Percentiles rank a stretch among this genome's conserved stretches.
Evolutionary conservation across 2,329 filamentous ascomycete genomes (phyloP).

Genomic region (Exophiala lecanii-corni): DNA sequence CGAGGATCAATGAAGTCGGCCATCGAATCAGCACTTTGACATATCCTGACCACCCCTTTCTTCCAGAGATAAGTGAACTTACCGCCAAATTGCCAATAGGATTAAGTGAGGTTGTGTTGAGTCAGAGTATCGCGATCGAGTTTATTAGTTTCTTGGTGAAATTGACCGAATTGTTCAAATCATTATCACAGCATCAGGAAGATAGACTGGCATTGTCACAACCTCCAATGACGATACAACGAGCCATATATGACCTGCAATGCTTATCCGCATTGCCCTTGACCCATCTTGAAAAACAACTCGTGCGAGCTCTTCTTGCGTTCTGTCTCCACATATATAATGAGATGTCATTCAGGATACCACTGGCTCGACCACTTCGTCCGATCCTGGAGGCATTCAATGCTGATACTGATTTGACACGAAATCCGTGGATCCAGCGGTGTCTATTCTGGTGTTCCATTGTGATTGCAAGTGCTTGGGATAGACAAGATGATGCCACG

Average conservation of each 20-base stretch:
- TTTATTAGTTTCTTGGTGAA: slow-evolving; percentile 16
- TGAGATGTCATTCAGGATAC: slow-evolving; percentile 13
- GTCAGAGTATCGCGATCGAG: slow-evolving; percentile 10
- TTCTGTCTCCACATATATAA: slow-evolving; percentile 18
- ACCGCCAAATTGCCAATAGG: slow-evolving; percentile 14
- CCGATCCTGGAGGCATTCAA: slow-evolving; percentile 13
- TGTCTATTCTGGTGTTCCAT: slow-evolving; percentile 16
- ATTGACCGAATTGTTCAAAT: slow-evolving; percentile 14
- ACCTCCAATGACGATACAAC: slow-evolving; percentile 15
- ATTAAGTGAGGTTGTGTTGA: slow-evolving; percentile 14
- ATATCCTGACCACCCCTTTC: slow-evolving; percentile 15
- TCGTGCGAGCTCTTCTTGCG: slow-evolving; percentile 11
- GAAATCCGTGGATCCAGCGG: slow-evolving; percentile 10
- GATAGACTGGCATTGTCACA: background rate
- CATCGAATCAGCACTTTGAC: slow-evolving; percentile 17
- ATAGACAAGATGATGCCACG: slow-evolving; percentile 13
- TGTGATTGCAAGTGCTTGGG: slow-evolving; percentile 15
- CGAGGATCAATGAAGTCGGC: slow-evolving; percentile 14
- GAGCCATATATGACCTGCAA: slow-evolving; percentile 18
- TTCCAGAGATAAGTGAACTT: slow-evolving; percentile 11
- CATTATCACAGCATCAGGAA: slow-evolving; percentile 1
- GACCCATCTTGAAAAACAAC: slow-evolving; percentile 8
- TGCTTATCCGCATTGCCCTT: slow-evolving; percentile 12
- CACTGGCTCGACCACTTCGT: slow-evolving; percentile 13
- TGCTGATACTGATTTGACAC: slow-evolving; percentile 2